These are phyloP conservation scores for Yamadazyma aaseri DNA, from an alignment of 1,139 yeast genomes.

Conservation along the genomic window DNA sequence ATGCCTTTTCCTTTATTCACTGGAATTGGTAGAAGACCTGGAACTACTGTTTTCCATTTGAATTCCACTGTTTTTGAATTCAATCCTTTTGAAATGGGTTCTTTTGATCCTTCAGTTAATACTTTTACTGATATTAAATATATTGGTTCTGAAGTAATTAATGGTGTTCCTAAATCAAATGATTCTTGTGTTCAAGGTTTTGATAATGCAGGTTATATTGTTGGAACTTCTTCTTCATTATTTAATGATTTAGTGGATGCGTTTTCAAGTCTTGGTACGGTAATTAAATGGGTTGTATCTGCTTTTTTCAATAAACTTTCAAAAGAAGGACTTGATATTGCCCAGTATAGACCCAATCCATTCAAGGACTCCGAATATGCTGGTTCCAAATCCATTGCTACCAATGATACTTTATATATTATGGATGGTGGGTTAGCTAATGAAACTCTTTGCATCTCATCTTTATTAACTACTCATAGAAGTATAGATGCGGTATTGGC, in stretches of 20 bases:
- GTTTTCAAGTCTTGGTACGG: conserved; percentile 52
- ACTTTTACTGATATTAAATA: conserved; percentile 37
- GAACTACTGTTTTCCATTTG: conserved; percentile 26
- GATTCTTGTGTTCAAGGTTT: conserved; percentile 59
- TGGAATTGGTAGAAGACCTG: conserved; percentile 39
- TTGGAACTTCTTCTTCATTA: conserved; percentile 78
- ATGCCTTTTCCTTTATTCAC: conserved; percentile 43
- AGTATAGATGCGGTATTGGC: conserved; percentile 38
- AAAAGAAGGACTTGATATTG: conserved; percentile 37
- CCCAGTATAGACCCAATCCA: conserved; percentile 49
- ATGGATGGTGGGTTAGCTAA: conserved; percentile 46
- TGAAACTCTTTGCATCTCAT: conserved; percentile 36
- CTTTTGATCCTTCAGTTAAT: conserved; percentile 40
- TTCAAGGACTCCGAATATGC: conserved; percentile 46
- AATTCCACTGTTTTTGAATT: conserved; percentile 42
- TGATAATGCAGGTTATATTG: conserved; percentile 73
- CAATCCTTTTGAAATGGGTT: conserved; percentile 45
- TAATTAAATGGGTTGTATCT: conserved; percentile 46
- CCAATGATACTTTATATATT: conserved; percentile 34
- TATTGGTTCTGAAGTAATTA: conserved; percentile 32
- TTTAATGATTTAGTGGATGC: conserved; percentile 69
- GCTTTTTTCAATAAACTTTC: conserved; percentile 46
- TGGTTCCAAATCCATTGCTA: conserved; percentile 24
- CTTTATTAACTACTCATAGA: conserved; percentile 36
- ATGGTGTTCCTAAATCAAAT: conserved; percentile 26